Percentiles rank a stretch among this genome's conserved stretches.
Evolutionary conservation across 2,329 filamentous ascomycete genomes (phyloP).

Genomic region (Talaromyces piceae): DNA sequence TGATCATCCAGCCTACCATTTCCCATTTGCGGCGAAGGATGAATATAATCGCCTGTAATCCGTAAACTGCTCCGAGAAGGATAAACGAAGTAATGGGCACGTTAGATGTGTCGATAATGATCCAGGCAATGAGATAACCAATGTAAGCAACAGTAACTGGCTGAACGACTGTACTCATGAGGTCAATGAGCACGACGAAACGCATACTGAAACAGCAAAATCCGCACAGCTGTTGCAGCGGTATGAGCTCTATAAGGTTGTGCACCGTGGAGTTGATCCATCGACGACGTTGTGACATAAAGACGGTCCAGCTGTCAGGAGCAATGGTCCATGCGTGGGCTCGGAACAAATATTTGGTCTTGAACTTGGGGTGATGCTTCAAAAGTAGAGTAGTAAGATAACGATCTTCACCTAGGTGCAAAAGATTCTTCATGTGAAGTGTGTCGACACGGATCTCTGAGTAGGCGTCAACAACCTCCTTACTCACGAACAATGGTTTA

Average conservation of each 20-base stretch:
- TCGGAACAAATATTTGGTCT: constrained; percentile 92
- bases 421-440: constrained; percentile 95
- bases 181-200: constrained; percentile 90
- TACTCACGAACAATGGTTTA: constrained; percentile 93
- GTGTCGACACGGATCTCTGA: constrained; percentile 93
- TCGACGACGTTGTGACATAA: constrained; percentile 94
- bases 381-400: constrained; percentile 91
- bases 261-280: constrained; percentile 99
- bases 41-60: constrained; percentile 94
- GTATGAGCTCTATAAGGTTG: constrained; percentile 92
- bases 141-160: constrained; percentile 89
- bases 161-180: constrained; percentile 85
- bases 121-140: constrained; percentile 73
- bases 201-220: constrained; percentile 99
- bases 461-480: constrained; percentile 82
- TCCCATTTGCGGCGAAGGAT: constrained; percentile 96
- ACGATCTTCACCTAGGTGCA: constrained; percentile 95
- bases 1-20: constrained; percentile 98
- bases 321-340: constrained; percentile 97
- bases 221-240: constrained; percentile 86
- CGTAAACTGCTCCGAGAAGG: constrained; percentile 89
- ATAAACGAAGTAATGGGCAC: constrained; percentile 84
- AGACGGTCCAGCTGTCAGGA: constrained; percentile 86
- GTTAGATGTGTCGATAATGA: constrained; percentile 54
- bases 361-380: constrained; percentile 88